Conservation (phyloP, 768 basidiomycete species). For the Termitomyces sp. region DNA sequence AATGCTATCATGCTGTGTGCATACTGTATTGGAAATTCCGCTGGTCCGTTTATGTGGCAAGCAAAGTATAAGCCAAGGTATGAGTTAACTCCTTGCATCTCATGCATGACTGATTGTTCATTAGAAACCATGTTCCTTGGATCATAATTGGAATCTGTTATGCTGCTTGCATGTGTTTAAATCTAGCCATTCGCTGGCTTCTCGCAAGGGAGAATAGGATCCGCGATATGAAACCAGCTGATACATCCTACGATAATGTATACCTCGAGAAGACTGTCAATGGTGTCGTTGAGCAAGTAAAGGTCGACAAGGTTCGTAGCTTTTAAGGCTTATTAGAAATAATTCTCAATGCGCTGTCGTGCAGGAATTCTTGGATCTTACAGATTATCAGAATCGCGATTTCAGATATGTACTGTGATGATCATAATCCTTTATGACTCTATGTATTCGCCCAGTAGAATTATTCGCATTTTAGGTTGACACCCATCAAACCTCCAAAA, state of each 20-base stretch:
- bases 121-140: constrained; percentile 75
- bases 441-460: too few species aligned
- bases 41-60: constrained; percentile 80
- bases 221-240: constrained; percentile 53
- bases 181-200: constrained; percentile 47
- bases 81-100: not conserved
- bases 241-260: constrained; percentile 56
- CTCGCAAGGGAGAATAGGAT: constrained; percentile 60
- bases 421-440: not conserved
- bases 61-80: constrained; percentile 63
- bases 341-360: not conserved
- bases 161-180: constrained; percentile 41
- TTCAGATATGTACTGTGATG: constrained; percentile 68
- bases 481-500: not conserved
- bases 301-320: constrained; percentile 63
- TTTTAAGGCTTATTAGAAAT: not conserved
- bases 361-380: constrained; percentile 71
- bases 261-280: constrained; percentile 56
- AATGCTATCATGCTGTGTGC: constrained; percentile 75
- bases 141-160: constrained; percentile 69
- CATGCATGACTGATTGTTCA: not conserved
- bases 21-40: constrained; percentile 63
- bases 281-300: constrained; percentile 50
- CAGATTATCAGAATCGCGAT: constrained; percentile 68
- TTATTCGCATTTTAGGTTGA: too few species aligned